Evolutionary conservation across 352 stramenopile species (phyloP).

Genomic region (Phytopythium boreale): DNA sequence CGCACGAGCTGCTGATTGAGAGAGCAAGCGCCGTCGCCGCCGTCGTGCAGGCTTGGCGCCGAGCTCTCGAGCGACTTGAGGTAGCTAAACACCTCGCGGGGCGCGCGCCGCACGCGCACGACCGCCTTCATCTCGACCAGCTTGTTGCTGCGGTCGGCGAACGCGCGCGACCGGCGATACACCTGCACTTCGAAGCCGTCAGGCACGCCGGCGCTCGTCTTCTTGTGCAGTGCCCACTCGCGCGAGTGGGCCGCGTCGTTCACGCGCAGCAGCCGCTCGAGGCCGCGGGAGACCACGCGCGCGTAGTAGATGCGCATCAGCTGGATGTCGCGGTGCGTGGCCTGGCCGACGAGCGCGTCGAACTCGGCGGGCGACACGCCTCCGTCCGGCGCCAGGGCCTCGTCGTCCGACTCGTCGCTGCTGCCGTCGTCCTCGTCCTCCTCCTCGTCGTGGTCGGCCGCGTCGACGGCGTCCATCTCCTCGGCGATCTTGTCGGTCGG

Average conservation of each 20-base stretch:
- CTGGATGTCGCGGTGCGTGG: conserved; percentile 62
- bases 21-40: conserved; percentile 20
- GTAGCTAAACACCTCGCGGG: conserved; percentile 56
- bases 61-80: conserved; percentile 51
- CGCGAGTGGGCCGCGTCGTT: conserved; percentile 25
- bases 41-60: conserved; percentile 16
- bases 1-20: conserved; percentile 26
- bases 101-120: conserved; percentile 41
- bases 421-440: background rate
- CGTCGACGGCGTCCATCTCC: conserved; percentile 15
- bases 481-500: conserved; percentile 22
- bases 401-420: background rate
- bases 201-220: background rate
- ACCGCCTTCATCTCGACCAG: conserved; percentile 78
- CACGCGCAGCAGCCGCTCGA: conserved; percentile 45
- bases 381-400: conserved; percentile 1
- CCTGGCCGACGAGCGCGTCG: conserved; percentile 53
- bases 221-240: conserved; percentile 52
- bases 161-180: conserved; percentile 35
- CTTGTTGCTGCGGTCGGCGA: conserved; percentile 11
- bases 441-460: background rate
- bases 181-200: conserved; percentile 32
- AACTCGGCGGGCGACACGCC: conserved; percentile 48
- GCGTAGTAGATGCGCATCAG: conserved; percentile 76
- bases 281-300: conserved; percentile 52